Evolutionary conservation across 495 filamentous ascomycete species (phyloP), one percentile per base, ranked within the genome.

Genomic region (Tuber borchii): DNA sequence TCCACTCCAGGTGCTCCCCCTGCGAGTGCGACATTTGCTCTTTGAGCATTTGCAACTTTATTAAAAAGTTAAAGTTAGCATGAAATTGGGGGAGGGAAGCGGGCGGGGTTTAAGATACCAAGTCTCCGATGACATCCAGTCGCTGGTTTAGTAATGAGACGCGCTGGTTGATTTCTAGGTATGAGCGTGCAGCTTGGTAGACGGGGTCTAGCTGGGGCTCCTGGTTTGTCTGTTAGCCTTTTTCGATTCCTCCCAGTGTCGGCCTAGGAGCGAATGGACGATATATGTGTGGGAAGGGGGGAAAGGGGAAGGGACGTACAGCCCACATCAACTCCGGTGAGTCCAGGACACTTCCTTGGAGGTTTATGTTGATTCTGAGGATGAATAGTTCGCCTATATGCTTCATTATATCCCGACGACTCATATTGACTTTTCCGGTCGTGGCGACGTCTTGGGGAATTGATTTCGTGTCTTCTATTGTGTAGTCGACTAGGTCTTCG

Each of bases 381-480:
- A 99, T 98, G 84, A 99, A 99, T 19, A 99, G 89, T 84, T 99
- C 93, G 83, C 95, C 95, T 74, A 99, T 97, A 83, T 97, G 93
- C 93, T 97, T 97, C 86, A 97, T 97, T 87, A 97, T 97, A 82
- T 98, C 88, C 42, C 88, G 86, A 19, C 94, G 89, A 42, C 89
- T 91, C 70, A 99, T 89, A 51, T 91, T 89, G 79, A 98, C 92
- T 81, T 93, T 95, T 75, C 95, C 95, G 1, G 95, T 97, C 77
- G 91, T 84, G 0, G 96, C 95, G 73, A 99, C 95, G 82, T 95
- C 92, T 20, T 91, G 89, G 1, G 95, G 95, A 16, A 98, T 91
- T 51, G 93, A 91, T 75, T 96, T 94, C 76, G 94, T 97, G 16
- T 90, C 89, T 73, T 93, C 89, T 78, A 99, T 96, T 43, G 95